Base-by-base conservation (phyloP, 257 asterid species). In the Primulina huaijiensis region DNA sequence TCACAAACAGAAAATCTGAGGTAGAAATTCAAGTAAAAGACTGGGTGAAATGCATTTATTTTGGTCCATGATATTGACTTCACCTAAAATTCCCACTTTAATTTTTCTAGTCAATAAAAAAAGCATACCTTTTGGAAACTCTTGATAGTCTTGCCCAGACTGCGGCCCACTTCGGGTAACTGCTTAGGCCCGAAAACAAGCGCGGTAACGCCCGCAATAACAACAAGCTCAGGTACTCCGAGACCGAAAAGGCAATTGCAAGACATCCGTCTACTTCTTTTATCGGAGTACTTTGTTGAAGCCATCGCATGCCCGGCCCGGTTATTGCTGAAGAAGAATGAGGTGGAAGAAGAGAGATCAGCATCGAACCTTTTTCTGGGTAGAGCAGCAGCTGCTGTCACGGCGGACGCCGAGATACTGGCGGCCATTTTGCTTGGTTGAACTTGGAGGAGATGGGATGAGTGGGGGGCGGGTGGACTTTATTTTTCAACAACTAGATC, bases 181-280 rank as follows among this genome's bases (percentile, higher is more conserved):
- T 90, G 76, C 79, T 81, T 88, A 25, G 97, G 96, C 5, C 97
- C 97, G 71, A 90, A 88, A 56, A 88, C 83, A 38, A 88, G 90
- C 67, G 87, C 88, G 29, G 83, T 78, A 17, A 90, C 95, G 57
- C 97, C 97, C 1, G 86, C 96, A 71, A 90, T 90, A 35, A 90
- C 97, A 2, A 71, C 96, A 63, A 90, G 86, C 80, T 90, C 97
- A 38, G 97, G 97, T 9, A 90, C 94, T 62, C 97, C 97, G 43
- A 90, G 95, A 52, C 97, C 97, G 72, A 90, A 90, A 17, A 90
- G 75, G 76, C 90, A 85, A 50, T 74, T 77, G 71, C 93, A 88
- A 67, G 93, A 88, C 34, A 90, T 20, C 6, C 96, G 11, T 37
- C 43, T 7, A 52, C 75, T 88, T 65, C 62, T 82, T 3, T 55